Evolutionary conservation across 768 basidiomycete genomes (phyloP).

Genomic region (Phylloporus scabripes): DNA sequence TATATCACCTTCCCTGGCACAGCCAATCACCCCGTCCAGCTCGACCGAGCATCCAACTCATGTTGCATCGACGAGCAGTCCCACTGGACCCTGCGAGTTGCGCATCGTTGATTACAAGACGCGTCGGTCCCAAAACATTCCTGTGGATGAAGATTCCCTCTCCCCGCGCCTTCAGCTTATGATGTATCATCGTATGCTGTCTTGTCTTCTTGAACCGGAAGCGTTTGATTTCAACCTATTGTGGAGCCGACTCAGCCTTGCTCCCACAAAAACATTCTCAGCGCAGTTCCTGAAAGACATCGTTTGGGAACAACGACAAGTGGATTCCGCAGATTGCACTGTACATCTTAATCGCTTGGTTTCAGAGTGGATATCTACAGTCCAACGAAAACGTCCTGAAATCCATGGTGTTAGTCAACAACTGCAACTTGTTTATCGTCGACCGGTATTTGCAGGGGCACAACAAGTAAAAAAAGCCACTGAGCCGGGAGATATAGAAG

Average conservation of each 20-base stretch:
- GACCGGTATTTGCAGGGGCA: constrained; percentile 5
- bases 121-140: constrained; percentile 44
- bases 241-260: constrained; percentile 44
- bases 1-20: constrained; percentile 4
- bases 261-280: constrained; percentile 45
- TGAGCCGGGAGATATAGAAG: constrained; percentile 4
- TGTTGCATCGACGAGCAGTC: background rate
- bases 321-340: constrained; percentile 13
- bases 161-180: constrained; percentile 67
- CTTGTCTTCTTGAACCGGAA: constrained; percentile 40
- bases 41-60: background rate
- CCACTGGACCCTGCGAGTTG: constrained; percentile 27
- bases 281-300: constrained; percentile 38
- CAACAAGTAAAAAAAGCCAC: constrained; percentile 1
- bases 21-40: constrained; percentile 2
- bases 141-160: constrained; percentile 51
- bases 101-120: constrained; percentile 69
- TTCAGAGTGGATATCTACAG: constrained; percentile 27
- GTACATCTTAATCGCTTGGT: constrained; percentile 31
- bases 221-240: constrained; percentile 47
- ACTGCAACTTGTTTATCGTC: constrained; percentile 40
- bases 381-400: constrained; percentile 18
- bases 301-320: constrained; percentile 13
- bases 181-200: constrained; percentile 68
- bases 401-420: constrained; percentile 31